Evolutionary conservation across 208 protist genomes (phyloP).

Genomic region (Acanthamoeba royreba): DNA sequence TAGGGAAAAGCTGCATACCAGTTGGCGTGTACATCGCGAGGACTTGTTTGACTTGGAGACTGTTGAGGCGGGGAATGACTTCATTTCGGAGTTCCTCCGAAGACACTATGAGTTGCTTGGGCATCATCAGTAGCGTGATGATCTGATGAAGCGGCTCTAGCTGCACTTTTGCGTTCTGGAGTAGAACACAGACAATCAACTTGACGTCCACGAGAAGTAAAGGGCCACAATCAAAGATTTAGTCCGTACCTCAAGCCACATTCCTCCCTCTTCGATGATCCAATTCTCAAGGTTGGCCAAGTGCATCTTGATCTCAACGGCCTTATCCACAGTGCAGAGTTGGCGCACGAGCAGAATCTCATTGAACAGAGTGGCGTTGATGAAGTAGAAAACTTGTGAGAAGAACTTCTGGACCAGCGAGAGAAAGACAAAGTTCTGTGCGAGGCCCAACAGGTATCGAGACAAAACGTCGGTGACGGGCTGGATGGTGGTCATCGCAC

Average conservation of each 20-base stretch:
- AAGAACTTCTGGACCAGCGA: conserved; percentile 42
- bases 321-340: conserved; percentile 23
- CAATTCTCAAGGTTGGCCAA: conserved; percentile 24
- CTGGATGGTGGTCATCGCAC: background rate
- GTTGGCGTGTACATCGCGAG: conserved; percentile 45
- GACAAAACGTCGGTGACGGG: background rate
- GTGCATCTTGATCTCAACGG: conserved; percentile 38
- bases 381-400: conserved; percentile 21
- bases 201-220: too few relatives aligned
- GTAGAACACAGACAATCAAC: background rate
- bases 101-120: conserved; percentile 7
- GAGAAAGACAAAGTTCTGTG: too few relatives aligned
- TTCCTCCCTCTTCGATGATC: conserved; percentile 19
- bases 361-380: conserved; percentile 49
- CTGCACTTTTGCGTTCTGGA: conserved; percentile 8
- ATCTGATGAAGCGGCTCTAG: background rate
- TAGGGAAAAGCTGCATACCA: too few relatives aligned
- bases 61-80: conserved; percentile 42
- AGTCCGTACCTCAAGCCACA: background rate
- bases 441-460: background rate
- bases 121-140: conserved; percentile 24
- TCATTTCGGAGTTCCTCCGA: conserved; percentile 25
- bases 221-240: background rate
- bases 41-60: conserved; percentile 37
- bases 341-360: conserved; percentile 10